Evolutionary conservation across 192 early-diverging fungal genomes (phyloP).

Genomic region (Haplosporangium gracile): DNA sequence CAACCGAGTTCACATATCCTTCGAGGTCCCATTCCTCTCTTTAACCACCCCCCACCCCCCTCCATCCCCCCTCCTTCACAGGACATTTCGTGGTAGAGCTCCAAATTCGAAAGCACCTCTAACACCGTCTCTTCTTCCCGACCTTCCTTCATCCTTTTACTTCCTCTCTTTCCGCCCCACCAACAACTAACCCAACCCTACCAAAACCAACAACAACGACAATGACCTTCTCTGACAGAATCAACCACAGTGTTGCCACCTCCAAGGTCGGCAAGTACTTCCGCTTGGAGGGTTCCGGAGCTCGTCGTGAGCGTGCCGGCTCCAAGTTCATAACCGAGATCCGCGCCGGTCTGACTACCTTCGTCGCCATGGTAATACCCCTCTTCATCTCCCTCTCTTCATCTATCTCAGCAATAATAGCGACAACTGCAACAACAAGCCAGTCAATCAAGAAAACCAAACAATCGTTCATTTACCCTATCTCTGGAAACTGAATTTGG

Average conservation of each 20-base stretch:
- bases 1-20: neutral
- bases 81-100: slow-evolving; percentile 28
- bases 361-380: slow-evolving; percentile 73
- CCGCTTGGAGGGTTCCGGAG: slow-evolving; percentile 59
- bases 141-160: neutral
- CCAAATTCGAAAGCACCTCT: slow-evolving; percentile 47
- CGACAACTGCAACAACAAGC: neutral
- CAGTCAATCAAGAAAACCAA: neutral
- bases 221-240: slow-evolving; percentile 38
- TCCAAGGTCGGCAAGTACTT: slow-evolving; percentile 75
- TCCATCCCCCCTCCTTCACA: neutral
- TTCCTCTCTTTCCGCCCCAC: neutral
- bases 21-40: slow-evolving; percentile 18
- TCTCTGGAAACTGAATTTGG: neutral
- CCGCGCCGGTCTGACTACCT: slow-evolving; percentile 74
- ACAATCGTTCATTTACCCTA: neutral
- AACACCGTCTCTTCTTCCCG: slow-evolving; percentile 7
- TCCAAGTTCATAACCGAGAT: slow-evolving; percentile 77
- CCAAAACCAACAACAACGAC: neutral
- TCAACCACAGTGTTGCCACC: slow-evolving; percentile 38
- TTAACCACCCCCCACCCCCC: neutral
- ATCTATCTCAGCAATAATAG: neutral
- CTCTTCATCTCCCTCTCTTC: neutral
- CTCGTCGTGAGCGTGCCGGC: slow-evolving; percentile 65
- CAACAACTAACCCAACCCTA: neutral